Conservation (phyloP, 768 basidiomycete genomes). For the Guyanaporus albipodus region DNA sequence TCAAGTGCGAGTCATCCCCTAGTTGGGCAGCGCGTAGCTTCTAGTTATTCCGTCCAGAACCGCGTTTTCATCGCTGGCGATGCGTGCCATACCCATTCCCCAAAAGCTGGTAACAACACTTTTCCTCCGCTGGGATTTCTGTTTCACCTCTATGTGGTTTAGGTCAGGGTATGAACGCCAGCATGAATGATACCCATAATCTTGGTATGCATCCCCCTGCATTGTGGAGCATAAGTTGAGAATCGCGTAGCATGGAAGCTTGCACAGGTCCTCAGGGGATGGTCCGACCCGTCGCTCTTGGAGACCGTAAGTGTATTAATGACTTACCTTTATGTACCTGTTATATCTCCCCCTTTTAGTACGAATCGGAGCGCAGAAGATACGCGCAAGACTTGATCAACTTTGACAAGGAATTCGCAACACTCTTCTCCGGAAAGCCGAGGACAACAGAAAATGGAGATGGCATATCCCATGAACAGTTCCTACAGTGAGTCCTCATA, state of each 20-base stretch:
- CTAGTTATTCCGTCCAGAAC: conserved; percentile 53
- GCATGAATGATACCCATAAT: conserved; percentile 74
- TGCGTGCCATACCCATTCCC: conserved; percentile 67
- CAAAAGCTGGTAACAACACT: conserved; percentile 50
- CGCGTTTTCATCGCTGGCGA: conserved; percentile 77
- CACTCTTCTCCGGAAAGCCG: conserved; percentile 67
- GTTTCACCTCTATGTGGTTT: not conserved
- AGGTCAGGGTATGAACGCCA: conserved; percentile 78
- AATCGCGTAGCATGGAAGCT: conserved; percentile 42
- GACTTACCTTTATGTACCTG: not conserved
- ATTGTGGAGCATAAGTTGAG: conserved; percentile 46
- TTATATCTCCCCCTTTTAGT: conserved; percentile 37
- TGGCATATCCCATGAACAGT: conserved; percentile 34
- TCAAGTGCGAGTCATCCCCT: not conserved
- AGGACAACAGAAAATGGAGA: conserved; percentile 39
- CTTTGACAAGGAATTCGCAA: conserved; percentile 64
- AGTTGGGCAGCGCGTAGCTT: conserved; percentile 77
- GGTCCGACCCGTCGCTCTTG: conserved; percentile 36
- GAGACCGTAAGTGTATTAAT: conserved; percentile 36
- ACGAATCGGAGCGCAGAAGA: conserved; percentile 62
- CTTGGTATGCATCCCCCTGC: conserved; percentile 38
- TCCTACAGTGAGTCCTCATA: conserved; percentile 27
- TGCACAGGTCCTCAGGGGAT: conserved; percentile 41
- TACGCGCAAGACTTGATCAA: conserved; percentile 70
- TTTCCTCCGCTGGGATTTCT: not conserved